Percentiles rank a stretch among this genome's conserved stretches.
Evolutionary conservation across 768 basidiomycete genomes (phyloP).

Genomic region (Trametopsis cervina): DNA sequence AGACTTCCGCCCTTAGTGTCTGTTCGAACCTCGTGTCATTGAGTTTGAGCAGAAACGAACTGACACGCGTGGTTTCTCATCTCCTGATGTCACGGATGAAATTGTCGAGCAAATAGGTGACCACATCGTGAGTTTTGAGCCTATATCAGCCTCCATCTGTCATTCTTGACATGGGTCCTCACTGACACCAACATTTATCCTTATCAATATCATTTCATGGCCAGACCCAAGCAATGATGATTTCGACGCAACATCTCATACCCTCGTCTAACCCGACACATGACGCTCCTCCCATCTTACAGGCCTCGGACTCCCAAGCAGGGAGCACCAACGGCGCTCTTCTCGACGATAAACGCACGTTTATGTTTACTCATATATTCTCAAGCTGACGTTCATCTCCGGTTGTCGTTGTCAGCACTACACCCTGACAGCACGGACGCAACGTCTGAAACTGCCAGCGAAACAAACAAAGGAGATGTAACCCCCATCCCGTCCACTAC

Average conservation of each 20-base stretch:
- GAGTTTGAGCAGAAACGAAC: constrained; percentile 77
- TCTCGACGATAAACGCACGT: not conserved
- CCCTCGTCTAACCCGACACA: constrained; percentile 33
- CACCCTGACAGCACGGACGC: constrained; percentile 2
- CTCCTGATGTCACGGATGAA: constrained; percentile 66
- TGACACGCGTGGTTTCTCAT: constrained; percentile 40
- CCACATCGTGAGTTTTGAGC: constrained; percentile 33
- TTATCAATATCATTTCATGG: not conserved
- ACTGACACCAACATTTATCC: not conserved
- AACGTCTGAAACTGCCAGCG: constrained; percentile 3
- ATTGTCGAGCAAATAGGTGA: constrained; percentile 41
- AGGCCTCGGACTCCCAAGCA: not conserved
- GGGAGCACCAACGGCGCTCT: not conserved
- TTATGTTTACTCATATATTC: not conserved
- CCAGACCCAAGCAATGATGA: constrained; percentile 87
- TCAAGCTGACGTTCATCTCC: constrained; percentile 1
- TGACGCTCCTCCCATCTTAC: no score
- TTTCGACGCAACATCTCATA: constrained; percentile 78
- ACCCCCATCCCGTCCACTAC: constrained; percentile 6
- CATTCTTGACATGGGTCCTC: no score
- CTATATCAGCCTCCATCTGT: no score
- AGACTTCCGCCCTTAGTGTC: constrained; percentile 50
- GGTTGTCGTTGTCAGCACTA: not conserved
- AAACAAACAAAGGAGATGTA: constrained; percentile 7
- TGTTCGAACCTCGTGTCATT: constrained; percentile 91